Evolutionary conservation across 1,284 basidiomycete species (phyloP).

Genomic region (Ganoderma meredithae): DNA sequence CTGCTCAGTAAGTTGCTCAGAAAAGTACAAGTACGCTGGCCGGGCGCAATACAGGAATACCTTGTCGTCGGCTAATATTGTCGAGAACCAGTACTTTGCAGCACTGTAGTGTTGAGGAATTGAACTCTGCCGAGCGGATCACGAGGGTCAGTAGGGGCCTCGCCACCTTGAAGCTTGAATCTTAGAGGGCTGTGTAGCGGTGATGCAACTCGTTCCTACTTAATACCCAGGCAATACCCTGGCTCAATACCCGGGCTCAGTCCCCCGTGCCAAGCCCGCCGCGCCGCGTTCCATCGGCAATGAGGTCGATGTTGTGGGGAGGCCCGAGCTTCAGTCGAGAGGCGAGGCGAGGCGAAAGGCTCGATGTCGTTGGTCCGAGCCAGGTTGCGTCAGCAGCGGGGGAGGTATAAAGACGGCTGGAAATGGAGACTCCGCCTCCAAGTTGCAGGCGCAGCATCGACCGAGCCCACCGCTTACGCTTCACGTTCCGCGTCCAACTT

Average conservation of each 20-base stretch:
- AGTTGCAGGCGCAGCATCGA: neutral
- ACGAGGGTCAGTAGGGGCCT: neutral
- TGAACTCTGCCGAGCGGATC: neutral
- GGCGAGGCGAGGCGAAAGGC: neutral
- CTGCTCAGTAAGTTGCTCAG: too few species aligned
- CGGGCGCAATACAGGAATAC: too few species aligned
- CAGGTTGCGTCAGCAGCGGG: neutral
- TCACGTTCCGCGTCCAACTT: too few species aligned
- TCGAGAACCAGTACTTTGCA: too few species aligned
- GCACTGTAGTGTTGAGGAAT: too few species aligned
- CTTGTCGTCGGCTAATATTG: too few species aligned
- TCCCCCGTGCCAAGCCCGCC: conserved; percentile 1
- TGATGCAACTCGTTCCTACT: neutral
- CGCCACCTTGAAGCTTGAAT: neutral
- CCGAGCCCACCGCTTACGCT: too few species aligned
- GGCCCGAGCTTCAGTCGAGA: neutral
- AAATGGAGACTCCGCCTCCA: neutral
- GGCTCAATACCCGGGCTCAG: neutral
- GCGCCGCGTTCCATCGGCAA: neutral
- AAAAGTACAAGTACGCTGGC: too few species aligned
- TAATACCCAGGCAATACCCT: neutral
- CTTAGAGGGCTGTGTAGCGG: neutral
- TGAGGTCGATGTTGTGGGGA: neutral
- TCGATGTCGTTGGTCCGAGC: neutral
- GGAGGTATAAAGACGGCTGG: neutral